These are phyloP conservation scores for Lipomyces starkeyi DNA, from an alignment of 805 yeast genomes.

Conservation along the genomic window DNA sequence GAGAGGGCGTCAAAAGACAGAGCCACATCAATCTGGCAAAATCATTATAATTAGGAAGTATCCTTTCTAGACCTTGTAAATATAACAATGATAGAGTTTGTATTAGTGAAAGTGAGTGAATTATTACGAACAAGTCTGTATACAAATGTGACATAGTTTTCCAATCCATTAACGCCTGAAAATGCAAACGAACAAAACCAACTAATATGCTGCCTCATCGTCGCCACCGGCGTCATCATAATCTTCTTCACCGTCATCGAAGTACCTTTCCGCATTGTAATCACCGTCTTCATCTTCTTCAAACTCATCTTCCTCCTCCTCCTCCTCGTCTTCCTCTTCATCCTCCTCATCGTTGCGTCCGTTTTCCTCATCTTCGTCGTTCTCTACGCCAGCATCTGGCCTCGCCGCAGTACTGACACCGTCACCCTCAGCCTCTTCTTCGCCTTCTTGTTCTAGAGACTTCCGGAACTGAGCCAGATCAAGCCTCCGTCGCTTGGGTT, in stretches of 20 bases:
- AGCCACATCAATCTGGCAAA: constrained; percentile 32
- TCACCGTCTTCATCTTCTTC: constrained; percentile 43
- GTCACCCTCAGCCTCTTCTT: constrained; percentile 29
- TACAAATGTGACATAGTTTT: not conserved
- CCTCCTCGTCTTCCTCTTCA: constrained; percentile 32
- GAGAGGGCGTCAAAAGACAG: constrained; percentile 65
- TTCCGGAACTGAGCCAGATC: constrained; percentile 28
- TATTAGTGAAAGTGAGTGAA: not conserved
- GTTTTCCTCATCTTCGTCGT: constrained; percentile 21
- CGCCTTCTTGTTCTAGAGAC: constrained; percentile 18
- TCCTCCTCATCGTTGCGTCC: constrained; percentile 12
- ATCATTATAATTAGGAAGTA: constrained; percentile 2
- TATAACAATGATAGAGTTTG: not conserved
- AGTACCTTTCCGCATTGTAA: constrained; percentile 41
- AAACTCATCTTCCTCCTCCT: constrained; percentile 40
- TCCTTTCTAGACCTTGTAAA: not conserved
- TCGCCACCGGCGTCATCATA: constrained; percentile 40
- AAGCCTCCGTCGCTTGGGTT: constrained; percentile 21
- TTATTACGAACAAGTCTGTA: not conserved
- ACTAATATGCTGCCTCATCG: constrained; percentile 41
- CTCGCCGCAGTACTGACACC: not conserved
- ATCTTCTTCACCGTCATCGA: constrained; percentile 42
- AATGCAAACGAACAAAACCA: not conserved
- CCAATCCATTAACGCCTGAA: constrained; percentile 7
- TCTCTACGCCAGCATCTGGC: constrained; percentile 19